Evolutionary conservation across 225 moss, liverwort and hornwort species (phyloP).

Genomic region (Marchantia polymorpha): DNA sequence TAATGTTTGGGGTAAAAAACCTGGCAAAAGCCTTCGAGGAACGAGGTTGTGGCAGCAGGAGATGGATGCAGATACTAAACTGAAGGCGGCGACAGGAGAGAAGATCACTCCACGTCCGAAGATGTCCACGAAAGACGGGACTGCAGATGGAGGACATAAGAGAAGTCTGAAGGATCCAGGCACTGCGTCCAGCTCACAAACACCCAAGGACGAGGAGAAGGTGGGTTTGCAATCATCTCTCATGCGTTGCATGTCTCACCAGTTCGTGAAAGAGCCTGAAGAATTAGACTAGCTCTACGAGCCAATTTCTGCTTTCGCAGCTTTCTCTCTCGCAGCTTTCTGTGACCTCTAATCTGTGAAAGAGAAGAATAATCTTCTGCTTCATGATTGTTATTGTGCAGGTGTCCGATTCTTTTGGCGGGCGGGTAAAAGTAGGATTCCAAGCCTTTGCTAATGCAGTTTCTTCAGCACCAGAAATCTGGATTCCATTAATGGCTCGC

Average conservation of each 20-base stretch:
- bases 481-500: slow-evolving; percentile 64
- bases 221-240: background rate
- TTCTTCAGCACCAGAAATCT: slow-evolving; percentile 65
- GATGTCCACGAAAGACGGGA: slow-evolving; percentile 8
- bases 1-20: slow-evolving; percentile 30
- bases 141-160: background rate
- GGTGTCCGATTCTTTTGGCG: slow-evolving; percentile 55
- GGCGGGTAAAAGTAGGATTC: slow-evolving; percentile 52
- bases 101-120: background rate
- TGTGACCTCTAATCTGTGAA: background rate
- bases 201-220: slow-evolving; percentile 13
- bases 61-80: slow-evolving; percentile 11
- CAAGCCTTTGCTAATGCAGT: slow-evolving; percentile 75
- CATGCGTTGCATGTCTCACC: background rate
- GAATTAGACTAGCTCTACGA: background rate
- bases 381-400: slow-evolving; percentile 10
- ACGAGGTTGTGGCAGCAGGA: slow-evolving; percentile 17
- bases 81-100: background rate
- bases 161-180: background rate
- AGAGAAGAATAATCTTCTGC: background rate
- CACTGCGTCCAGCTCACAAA: slow-evolving; percentile 7
- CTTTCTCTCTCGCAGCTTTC: background rate
- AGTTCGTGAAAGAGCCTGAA: background rate
- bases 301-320: background rate
- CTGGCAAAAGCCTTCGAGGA: slow-evolving; percentile 25